A percentile compares a stretch with the other conserved stretches of the same genome.
Conservation (phyloP, 345 rosid species). For the Murraya paniculata region DNA sequence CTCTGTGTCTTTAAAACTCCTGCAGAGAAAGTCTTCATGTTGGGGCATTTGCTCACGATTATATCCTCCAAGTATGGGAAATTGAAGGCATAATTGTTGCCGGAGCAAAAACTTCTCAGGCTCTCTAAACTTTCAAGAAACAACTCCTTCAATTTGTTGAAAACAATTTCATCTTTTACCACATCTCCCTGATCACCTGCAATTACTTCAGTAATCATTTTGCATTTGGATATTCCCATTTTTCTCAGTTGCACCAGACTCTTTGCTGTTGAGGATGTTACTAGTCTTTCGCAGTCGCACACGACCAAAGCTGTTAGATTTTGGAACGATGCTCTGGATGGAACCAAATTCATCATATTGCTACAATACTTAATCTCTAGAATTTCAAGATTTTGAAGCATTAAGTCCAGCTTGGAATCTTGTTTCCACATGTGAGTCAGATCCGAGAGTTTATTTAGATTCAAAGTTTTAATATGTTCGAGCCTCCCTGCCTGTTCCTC, state of each 20-base stretch:
- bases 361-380: neutral
- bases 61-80: neutral
- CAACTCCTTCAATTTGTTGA: neutral
- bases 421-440: neutral
- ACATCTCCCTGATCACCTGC: neutral
- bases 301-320: neutral
- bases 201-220: neutral
- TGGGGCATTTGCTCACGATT: neutral
- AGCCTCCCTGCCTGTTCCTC: neutral
- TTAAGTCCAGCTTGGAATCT: neutral
- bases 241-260: neutral
- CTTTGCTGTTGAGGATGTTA: neutral
- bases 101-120: conserved; percentile 2
- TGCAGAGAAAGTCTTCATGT: neutral
- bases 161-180: neutral
- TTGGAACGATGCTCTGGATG: neutral
- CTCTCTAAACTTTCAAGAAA: neutral
- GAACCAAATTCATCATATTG: neutral
- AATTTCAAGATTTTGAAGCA: neutral
- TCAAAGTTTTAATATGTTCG: neutral
- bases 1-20: neutral
- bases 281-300: neutral
- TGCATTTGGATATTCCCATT: neutral
- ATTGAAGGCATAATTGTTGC: neutral
- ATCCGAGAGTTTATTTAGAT: neutral